Evolutionary conservation across 139 green algal genomes (phyloP), one percentile per base, ranked within the genome.

Genomic region (Chlamydomonas incerta): DNA sequence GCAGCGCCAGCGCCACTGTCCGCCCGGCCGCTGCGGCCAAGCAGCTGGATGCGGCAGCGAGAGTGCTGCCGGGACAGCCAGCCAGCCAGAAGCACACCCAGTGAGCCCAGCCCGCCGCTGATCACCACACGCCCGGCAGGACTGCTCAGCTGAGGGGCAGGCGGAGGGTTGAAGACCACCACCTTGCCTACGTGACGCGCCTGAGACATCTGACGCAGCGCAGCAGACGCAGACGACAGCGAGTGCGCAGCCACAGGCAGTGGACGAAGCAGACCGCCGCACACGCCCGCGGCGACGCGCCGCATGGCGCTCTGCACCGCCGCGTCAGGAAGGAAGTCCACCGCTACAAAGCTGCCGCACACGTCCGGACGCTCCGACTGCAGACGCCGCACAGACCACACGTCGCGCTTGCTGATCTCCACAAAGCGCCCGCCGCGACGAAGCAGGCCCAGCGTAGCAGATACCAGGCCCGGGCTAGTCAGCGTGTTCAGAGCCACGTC

Each of bases 371-470:
- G 94, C 88, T 98, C 94, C 83, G 94, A 92, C 35, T 90, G 84
- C 35, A 96, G 87, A 31, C 91, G 89, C 1, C 67, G 81, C 1
- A 86, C 67, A 55, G 83, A 91, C 90, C 92, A 98, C 68, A 98
- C 95, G 90, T 97, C 96, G 66, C 96, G 92, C 91, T 98, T 98
- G 85, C 91, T 93, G 88, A 98, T 98, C 87, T 98, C 96, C 62
- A 96, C 92, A 58, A 98, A 90, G 0, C 85, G 77, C 1, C 93
- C 96, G 60, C 93, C 94, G 14, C 18, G 34, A 21, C 37, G 57
- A 28, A 98, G 70, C 33, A 88, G 70, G 23, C 93, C 87, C 67
- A 97, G 74, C 15, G 93, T 94, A 23, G 88, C 95, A 2, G 88
- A 91, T 68, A 98, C 95, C 90, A 98, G 94, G 72, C 95, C 96